Base-by-base conservation (phyloP, 2,329 filamentous ascomycete species). In the Cytospora piceicola region DNA sequence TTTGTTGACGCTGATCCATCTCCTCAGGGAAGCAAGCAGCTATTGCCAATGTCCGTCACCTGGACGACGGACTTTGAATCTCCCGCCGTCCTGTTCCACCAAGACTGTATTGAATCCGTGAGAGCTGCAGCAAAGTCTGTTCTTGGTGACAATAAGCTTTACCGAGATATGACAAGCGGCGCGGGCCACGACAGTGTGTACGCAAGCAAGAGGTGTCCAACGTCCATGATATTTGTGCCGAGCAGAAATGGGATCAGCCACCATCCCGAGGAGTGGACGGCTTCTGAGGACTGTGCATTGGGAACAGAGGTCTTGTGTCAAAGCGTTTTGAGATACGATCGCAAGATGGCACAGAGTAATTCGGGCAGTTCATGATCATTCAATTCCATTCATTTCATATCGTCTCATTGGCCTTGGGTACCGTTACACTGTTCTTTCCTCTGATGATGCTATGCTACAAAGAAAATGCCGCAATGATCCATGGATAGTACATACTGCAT, bases 201-300 rank as follows among this genome's bases (percentile, higher is more conserved):
- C 67, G 83, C 87, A 7, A 87, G 82, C 54, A 81, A 83, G 69
- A 78, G 79, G 46, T 85, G 84, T 54, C 88, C 87, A 20, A 88
- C 87, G 2, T 83, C 84, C 53, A 90, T 90, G 87, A 86, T 90
- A 32, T 90, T 90, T 70, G 84, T 89, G 22, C 86, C 87, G 5
- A 89, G 85, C 68, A 83, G 80, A 72, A 83, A 88, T 70, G 88
- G 88, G 1, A 76, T 90, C 24, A 88, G 85, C 70, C 88, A 90
- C 72, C 84, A 89, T 70, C 87, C 88, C 2, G 80, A 83, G 54
- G 88, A 90, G 71, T 89, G 86, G 71, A 85, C 84, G 46, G 83
- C 81, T 52, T 80, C 82, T 0, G 85, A 87, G 56, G 85, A 89
- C 72, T 89, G 85, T 71, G 80, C 81, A 4, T 79, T 82, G 54